These are phyloP conservation scores for Lasiodiplodia citricola DNA, from an alignment of 2,329 filamentous ascomycete genomes.

Conservation along the genomic window DNA sequence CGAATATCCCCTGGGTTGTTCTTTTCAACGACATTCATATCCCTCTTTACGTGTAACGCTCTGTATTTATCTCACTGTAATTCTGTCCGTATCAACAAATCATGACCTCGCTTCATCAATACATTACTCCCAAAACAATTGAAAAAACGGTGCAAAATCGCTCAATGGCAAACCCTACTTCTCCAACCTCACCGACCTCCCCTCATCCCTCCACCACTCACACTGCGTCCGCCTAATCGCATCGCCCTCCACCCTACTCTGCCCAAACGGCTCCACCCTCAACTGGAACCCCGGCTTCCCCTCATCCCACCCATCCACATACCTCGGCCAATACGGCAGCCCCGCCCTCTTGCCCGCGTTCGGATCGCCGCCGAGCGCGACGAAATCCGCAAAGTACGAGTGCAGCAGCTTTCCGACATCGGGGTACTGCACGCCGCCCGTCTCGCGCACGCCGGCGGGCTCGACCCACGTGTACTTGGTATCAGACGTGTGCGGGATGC, in stretches of 20 bases:
- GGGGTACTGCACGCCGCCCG: constrained; percentile 1
- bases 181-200: constrained; percentile 32
- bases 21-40: no score
- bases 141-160: neutral
- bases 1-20: no score
- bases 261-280: constrained; percentile 34
- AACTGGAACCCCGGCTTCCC: neutral
- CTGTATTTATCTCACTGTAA: no score
- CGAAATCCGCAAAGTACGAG: constrained; percentile 10
- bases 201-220: constrained; percentile 38
- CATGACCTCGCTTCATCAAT: no score
- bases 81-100: no score
- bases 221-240: constrained; percentile 34
- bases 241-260: constrained; percentile 36
- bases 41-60: no score
- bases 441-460: neutral
- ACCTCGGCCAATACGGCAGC: constrained; percentile 2
- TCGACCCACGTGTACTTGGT: constrained; percentile 18
- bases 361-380: constrained; percentile 3
- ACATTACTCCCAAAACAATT: no score
- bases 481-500: constrained; percentile 15
- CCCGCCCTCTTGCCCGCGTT: neutral
- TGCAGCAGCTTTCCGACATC: constrained; percentile 14
- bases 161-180: constrained; percentile 17
- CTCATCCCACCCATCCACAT: neutral